Evolutionary conservation across 2,329 filamentous ascomycete genomes (phyloP).

Genomic region (Emydomyces testavorans): DNA sequence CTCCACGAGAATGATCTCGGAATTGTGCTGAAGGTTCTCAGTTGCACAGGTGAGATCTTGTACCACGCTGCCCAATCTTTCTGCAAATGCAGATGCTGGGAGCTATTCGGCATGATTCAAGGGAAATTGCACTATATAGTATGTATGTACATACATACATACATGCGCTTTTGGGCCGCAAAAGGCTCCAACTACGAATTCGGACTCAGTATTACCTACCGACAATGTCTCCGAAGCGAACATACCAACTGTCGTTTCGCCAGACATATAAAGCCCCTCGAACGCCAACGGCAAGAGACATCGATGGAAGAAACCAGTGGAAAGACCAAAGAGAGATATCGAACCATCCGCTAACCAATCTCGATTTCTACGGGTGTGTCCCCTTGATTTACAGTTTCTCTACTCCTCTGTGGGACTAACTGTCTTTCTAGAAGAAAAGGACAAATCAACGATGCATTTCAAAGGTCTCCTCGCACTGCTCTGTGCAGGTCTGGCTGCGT

Average conservation of each 20-base stretch:
- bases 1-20: not conserved
- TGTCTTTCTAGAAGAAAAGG: not conserved
- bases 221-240: conserved; percentile 1
- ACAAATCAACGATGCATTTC: not conserved
- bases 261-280: not conserved
- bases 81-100: not conserved
- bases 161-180: too few species aligned
- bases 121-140: not conserved
- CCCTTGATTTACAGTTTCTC: not conserved
- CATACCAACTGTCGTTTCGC: not conserved
- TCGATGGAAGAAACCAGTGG: not conserved
- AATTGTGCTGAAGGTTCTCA: not conserved
- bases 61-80: not conserved
- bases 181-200: not conserved
- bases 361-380: not conserved
- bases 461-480: conserved; percentile 1
- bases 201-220: not conserved
- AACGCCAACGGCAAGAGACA: not conserved
- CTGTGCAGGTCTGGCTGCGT: conserved; percentile 9
- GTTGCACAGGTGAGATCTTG: not conserved
- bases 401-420: not conserved
- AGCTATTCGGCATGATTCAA: not conserved
- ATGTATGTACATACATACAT: too few species aligned
- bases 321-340: not conserved
- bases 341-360: not conserved